Conservation (phyloP, 164 flowering plant genomes). For the Pachysandra terminalis region DNA sequence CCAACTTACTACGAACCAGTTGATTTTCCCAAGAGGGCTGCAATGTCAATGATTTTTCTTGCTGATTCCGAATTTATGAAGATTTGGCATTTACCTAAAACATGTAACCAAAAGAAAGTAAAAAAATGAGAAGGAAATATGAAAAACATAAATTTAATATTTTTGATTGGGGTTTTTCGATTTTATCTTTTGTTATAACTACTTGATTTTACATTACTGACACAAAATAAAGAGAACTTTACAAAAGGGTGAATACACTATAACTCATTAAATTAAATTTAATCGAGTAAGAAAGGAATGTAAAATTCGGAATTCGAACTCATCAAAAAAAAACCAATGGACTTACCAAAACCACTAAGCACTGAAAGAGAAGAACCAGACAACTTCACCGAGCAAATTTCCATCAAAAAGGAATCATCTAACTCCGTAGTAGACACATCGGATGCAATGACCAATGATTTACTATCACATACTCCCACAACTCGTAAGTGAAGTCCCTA, state of each 20-base stretch:
- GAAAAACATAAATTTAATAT: background rate
- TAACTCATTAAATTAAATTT: background rate
- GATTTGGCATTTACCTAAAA: slow-evolving; percentile 42
- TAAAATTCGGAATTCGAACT: background rate
- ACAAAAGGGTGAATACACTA: too few species aligned
- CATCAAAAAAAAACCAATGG: background rate
- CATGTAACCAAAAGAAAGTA: slow-evolving; percentile 5
- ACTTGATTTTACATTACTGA: background rate
- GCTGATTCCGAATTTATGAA: slow-evolving; percentile 28
- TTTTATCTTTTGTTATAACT: background rate
- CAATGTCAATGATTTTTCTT: slow-evolving; percentile 43
- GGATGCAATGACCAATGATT: slow-evolving; percentile 35
- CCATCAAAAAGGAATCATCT: slow-evolving; percentile 40
- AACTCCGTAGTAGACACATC: slow-evolving; percentile 43
- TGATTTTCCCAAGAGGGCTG: slow-evolving; percentile 41
- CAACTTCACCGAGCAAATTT: slow-evolving; percentile 54
- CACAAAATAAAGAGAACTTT: too few species aligned
- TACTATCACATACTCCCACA: slow-evolving; percentile 76
- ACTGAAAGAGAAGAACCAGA: slow-evolving; percentile 41
- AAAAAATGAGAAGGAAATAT: background rate
- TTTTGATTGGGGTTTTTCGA: background rate
- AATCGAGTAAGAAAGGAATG: background rate
- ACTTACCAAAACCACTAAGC: slow-evolving; percentile 39
- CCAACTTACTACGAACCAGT: slow-evolving; percentile 37
- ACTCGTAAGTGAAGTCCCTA: slow-evolving; percentile 75